Conservation (phyloP, 1,139 yeast species). For the Kurtzmaniella quercitrusa region DNA sequence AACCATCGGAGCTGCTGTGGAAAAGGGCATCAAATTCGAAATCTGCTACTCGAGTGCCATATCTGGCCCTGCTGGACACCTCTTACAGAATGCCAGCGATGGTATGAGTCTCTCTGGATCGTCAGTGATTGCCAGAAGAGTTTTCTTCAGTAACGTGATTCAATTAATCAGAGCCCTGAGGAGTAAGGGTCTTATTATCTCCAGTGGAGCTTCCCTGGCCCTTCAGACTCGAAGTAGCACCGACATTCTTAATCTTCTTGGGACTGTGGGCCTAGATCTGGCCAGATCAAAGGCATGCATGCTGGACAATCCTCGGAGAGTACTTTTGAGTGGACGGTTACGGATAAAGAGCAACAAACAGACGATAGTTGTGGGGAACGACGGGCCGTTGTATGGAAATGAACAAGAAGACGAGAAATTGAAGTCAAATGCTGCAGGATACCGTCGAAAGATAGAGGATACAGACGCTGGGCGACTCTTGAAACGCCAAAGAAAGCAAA, state of each 20-base stretch:
- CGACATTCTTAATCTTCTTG: slow-evolving; percentile 65
- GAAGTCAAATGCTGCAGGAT: slow-evolving; percentile 19
- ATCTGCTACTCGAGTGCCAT: slow-evolving; percentile 61
- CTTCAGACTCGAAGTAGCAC: slow-evolving; percentile 58
- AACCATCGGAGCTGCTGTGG: slow-evolving; percentile 76
- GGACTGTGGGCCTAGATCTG: slow-evolving; percentile 64
- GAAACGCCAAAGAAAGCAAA: slow-evolving; percentile 17
- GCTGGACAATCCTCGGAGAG: slow-evolving; percentile 56
- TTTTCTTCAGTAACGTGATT: slow-evolving; percentile 66
- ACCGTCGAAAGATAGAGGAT: slow-evolving; percentile 23
- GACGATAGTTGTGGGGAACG: slow-evolving; percentile 43
- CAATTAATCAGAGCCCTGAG: slow-evolving; percentile 82
- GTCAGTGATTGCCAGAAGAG: slow-evolving; percentile 40
- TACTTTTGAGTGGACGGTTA: slow-evolving; percentile 65
- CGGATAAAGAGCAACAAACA: slow-evolving; percentile 70
- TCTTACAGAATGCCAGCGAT: slow-evolving; percentile 14
- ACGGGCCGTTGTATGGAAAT: slow-evolving; percentile 15
- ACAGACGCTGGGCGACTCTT: slow-evolving; percentile 24
- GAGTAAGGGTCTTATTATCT: slow-evolving; percentile 69
- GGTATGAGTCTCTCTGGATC: slow-evolving; percentile 14
- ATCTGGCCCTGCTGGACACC: slow-evolving; percentile 35
- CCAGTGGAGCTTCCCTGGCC: slow-evolving; percentile 68
- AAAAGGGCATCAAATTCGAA: slow-evolving; percentile 80
- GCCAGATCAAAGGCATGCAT: slow-evolving; percentile 61
- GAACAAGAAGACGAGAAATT: slow-evolving; percentile 22